A percentile compares a stretch with the other conserved stretches of the same genome.
phyloP scores from a whole-genome alignment of 495 filamentous ascomycete genomes.

The Xylona heveae region DNA sequence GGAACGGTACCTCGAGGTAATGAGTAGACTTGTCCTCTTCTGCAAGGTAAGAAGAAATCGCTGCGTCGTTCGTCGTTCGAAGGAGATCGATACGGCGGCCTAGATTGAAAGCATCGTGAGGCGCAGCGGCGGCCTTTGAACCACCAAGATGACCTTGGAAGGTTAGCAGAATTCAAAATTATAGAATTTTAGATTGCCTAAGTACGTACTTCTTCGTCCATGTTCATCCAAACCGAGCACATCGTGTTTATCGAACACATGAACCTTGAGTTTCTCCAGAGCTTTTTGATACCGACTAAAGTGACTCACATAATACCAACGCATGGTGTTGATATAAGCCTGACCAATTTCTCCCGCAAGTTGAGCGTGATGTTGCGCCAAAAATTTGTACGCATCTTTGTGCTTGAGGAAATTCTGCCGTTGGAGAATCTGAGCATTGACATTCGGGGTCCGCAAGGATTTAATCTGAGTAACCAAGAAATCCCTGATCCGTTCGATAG shows the following conservation, averaged over 20 bases:
- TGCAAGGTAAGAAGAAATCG: constrained; percentile 60
- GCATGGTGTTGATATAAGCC: constrained; percentile 96
- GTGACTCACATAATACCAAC: constrained; percentile 89
- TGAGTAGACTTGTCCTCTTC: constrained; percentile 74
- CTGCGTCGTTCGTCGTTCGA: constrained; percentile 42
- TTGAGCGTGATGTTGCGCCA: constrained; percentile 52
- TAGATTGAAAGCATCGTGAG: constrained; percentile 74
- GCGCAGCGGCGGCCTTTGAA: constrained; percentile 27
- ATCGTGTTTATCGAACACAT: constrained; percentile 64
- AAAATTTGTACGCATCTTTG: constrained; percentile 70
- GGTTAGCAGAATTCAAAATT: not conserved
- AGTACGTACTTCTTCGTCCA: constrained; percentile 30
- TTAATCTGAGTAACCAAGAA: constrained; percentile 89
- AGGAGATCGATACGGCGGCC: constrained; percentile 69
- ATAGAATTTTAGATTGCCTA: constrained; percentile 10
- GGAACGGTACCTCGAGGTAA: constrained; percentile 75
- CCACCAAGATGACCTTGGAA: constrained; percentile 7
- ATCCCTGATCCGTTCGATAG: constrained; percentile 82
- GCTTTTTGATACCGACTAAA: constrained; percentile 75
- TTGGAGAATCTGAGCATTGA: constrained; percentile 91
- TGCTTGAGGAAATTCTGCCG: constrained; percentile 72
- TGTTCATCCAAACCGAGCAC: constrained; percentile 61
- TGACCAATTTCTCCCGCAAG: constrained; percentile 75
- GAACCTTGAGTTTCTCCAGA: constrained; percentile 65
- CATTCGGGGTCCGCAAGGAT: constrained; percentile 74